Conservation (phyloP, 257 asterid genomes). For the Schizonepeta tenuifolia region DNA sequence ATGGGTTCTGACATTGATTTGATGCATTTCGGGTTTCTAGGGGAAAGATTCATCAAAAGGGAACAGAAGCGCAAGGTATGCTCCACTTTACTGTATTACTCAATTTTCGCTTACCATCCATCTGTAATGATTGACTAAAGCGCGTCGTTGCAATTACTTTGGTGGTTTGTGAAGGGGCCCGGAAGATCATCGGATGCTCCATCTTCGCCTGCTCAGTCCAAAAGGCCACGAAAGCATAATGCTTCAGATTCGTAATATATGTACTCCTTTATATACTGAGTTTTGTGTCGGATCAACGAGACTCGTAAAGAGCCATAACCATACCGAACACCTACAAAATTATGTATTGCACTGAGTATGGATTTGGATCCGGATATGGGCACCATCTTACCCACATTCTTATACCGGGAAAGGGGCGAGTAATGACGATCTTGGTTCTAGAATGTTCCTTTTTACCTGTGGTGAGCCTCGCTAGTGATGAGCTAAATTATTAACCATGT, state of each 20-base stretch:
- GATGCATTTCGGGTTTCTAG: conserved; percentile 44
- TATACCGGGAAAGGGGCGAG: neutral
- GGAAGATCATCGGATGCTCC: conserved; percentile 82
- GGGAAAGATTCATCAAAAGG: conserved; percentile 75
- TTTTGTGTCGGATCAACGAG: neutral
- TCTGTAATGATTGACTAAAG: neutral
- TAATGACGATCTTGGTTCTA: neutral
- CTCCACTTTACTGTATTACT: neutral
- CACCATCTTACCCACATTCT: neutral
- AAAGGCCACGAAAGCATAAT: conserved; percentile 78
- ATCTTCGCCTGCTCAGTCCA: conserved; percentile 84
- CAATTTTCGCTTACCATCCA: neutral
- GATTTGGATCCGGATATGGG: too few relatives aligned
- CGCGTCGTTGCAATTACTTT: conserved; percentile 13
- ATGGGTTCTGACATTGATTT: conserved; percentile 13
- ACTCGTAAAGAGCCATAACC: too few relatives aligned
- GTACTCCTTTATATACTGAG: neutral
- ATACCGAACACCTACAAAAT: too few relatives aligned
- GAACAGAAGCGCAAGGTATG: conserved; percentile 92
- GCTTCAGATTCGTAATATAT: conserved; percentile 2
- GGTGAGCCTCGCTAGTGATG: neutral
- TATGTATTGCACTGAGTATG: too few relatives aligned
- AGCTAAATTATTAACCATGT: neutral
- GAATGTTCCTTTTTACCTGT: neutral
- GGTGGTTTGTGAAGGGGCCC: conserved; percentile 58